Base-by-base conservation (phyloP, 371 early-diverging fungal genomes). In the Rhizopus sp. region DNA sequence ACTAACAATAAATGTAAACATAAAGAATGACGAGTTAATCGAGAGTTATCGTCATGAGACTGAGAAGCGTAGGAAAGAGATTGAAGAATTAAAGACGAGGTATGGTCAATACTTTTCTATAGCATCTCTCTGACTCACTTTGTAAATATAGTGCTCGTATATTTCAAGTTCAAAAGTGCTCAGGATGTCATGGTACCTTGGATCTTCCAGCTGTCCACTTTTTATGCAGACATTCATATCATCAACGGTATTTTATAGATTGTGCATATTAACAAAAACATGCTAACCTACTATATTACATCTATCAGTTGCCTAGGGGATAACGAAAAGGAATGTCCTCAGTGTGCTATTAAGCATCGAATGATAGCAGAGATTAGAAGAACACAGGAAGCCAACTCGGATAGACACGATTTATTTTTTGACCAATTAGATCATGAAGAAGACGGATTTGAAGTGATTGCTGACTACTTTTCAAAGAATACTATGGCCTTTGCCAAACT, bases 141-240 rank as follows among this genome's bases (percentile, higher is more conserved):
- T 2, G 23, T 23, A 23, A 8, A 8, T 41, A 6, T 39, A 83
- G 83, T 57, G 86, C 84, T 7, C 78, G 82, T 7, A 85, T 94
- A 3, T 96, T 97, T 72, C 95, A 96, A 72, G 85, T 85, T 33
- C 92, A 91, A 37, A 93, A 92, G 63, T 97, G 97, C 68, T 80
- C 85, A 41, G 67, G 83, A 1, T 97, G 97, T 58, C 78, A 84
- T 23, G 88, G 89, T 13, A 85, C 86, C 35, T 73, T 97, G 39
- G 95, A 96, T 59, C 66, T 97, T 42, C 98, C 98, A 0, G 88
- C 90, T 15, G 80, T 95, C 0, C 95, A 96, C 65, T 97, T 95
- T 64, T 68, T 95, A 60, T 97, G 98, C 77, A 82, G 87, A 51
- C 96, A 97, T 55, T 92, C 94, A 42, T 97, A 86, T 63, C 98